Evolutionary conservation across 345 rosid species (phyloP).

Genomic region (Acer yangbiense): DNA sequence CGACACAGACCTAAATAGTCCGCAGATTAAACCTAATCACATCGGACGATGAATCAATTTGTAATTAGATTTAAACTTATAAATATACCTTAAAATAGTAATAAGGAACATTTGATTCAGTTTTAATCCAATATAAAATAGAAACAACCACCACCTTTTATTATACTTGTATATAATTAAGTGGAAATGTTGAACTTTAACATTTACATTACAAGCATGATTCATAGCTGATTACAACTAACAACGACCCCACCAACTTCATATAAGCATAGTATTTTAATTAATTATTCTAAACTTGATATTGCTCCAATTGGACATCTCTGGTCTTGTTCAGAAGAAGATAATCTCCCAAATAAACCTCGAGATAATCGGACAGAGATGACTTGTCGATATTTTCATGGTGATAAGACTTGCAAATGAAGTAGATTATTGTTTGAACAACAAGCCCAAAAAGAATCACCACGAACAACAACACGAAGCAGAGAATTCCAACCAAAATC

Average conservation of each 20-base stretch:
- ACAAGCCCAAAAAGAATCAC: slow-evolving; percentile 44
- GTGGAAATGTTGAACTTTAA: no score
- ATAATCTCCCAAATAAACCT: slow-evolving; percentile 43
- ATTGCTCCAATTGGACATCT: slow-evolving; percentile 32
- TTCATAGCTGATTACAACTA: background rate
- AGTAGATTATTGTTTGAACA: slow-evolving; percentile 49
- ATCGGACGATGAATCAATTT: no score
- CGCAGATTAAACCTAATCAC: no score
- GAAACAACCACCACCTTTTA: background rate
- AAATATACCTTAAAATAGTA: no score
- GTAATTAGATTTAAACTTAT: no score
- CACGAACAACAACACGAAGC: slow-evolving; percentile 31
- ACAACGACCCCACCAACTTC: no score
- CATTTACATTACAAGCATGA: background rate
- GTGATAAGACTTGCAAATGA: slow-evolving; percentile 63
- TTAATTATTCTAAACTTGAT: slow-evolving; percentile 15
- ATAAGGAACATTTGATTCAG: no score
- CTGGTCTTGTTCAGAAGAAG: slow-evolving; percentile 28
- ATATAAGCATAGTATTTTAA: no score
- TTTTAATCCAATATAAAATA: no score
- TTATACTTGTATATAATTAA: background rate
- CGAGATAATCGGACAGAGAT: slow-evolving; percentile 36
- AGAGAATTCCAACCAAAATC: slow-evolving; percentile 29
- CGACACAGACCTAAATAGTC: no score
- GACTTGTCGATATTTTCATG: slow-evolving; percentile 47